phyloP scores from a whole-genome alignment of 2,329 filamentous ascomycete species.

The Stagonosporopsis tanaceti region DNA sequence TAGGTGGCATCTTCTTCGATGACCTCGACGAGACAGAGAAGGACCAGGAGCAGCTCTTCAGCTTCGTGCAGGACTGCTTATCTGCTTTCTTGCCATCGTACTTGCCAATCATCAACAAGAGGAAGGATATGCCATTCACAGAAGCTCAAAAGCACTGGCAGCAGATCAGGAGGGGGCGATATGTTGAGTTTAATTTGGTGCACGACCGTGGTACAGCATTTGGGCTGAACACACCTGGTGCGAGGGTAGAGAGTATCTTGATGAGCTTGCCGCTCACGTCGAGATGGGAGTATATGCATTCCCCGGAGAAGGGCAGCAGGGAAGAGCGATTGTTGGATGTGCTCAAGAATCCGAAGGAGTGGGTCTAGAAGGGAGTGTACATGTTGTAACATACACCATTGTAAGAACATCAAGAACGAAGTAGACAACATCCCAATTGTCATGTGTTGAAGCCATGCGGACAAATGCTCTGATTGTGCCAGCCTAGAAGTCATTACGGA shows the following conservation, averaged over 20 bases:
- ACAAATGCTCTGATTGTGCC: neutral
- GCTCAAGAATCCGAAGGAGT: constrained; percentile 67
- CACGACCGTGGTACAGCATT: constrained; percentile 96
- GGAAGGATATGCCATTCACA: constrained; percentile 92
- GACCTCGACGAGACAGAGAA: constrained; percentile 89
- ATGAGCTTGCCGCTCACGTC: constrained; percentile 97
- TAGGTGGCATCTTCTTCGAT: constrained; percentile 99
- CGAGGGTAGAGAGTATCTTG: constrained; percentile 92
- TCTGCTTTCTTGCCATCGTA: constrained; percentile 90
- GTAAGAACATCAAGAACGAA: neutral
- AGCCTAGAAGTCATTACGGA: neutral
- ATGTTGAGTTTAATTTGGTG: constrained; percentile 98
- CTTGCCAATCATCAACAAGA: constrained; percentile 82
- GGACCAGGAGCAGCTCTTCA: constrained; percentile 87
- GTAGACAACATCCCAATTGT: neutral
- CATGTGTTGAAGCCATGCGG: no score
- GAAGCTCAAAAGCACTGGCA: constrained; percentile 94
- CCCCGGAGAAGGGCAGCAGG: constrained; percentile 74
- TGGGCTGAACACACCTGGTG: constrained; percentile 89
- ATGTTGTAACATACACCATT: constrained; percentile 6
- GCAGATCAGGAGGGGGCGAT: constrained; percentile 90
- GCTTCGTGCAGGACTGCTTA: constrained; percentile 85
- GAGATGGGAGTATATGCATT: constrained; percentile 95
- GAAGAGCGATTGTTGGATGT: constrained; percentile 84
- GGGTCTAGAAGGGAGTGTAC: constrained; percentile 52